Percentiles rank a stretch among this genome's conserved stretches.
phyloP scores from a whole-genome alignment of 768 basidiomycete genomes.

The Tylopilus subfusipes region DNA sequence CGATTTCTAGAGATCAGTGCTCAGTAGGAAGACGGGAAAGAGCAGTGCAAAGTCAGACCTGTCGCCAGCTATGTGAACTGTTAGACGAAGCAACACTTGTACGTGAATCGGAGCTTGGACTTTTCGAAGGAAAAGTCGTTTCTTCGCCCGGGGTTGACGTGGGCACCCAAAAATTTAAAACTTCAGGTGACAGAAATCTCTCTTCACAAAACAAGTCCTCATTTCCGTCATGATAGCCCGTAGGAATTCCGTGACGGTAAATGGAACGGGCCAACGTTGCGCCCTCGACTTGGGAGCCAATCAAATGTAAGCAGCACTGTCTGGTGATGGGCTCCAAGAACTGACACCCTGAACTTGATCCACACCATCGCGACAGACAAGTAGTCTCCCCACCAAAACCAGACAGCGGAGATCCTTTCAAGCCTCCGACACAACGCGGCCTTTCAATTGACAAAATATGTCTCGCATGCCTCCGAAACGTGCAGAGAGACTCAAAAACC shows the following conservation, averaged over 20 bases:
- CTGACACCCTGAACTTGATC: conserved; percentile 15
- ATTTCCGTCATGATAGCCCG: conserved; percentile 11
- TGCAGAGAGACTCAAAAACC: conserved; percentile 20
- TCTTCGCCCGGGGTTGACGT: background rate
- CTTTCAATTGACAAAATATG: conserved; percentile 18
- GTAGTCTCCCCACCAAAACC: conserved; percentile 15
- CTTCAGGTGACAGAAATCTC: background rate
- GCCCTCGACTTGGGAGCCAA: conserved; percentile 6
- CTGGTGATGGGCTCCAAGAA: conserved; percentile 3
- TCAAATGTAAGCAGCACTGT: conserved; percentile 12
- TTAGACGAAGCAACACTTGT: background rate
- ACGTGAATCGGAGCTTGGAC: background rate
- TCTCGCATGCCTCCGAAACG: conserved; percentile 27
- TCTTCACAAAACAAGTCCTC: conserved; percentile 1
- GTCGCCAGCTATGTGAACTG: background rate
- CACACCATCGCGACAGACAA: conserved; percentile 9
- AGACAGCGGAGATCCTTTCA: conserved; percentile 24
- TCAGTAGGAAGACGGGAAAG: background rate
- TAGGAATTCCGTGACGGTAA: background rate
- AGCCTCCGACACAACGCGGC: conserved; percentile 20
- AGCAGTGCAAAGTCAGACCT: conserved; percentile 3
- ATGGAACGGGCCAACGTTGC: conserved; percentile 4
- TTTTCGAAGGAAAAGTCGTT: background rate
- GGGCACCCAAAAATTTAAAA: background rate
- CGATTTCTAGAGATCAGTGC: background rate